These are phyloP conservation scores for Podaxis sp. DNA, from an alignment of 768 basidiomycete genomes.

Conservation along the genomic window DNA sequence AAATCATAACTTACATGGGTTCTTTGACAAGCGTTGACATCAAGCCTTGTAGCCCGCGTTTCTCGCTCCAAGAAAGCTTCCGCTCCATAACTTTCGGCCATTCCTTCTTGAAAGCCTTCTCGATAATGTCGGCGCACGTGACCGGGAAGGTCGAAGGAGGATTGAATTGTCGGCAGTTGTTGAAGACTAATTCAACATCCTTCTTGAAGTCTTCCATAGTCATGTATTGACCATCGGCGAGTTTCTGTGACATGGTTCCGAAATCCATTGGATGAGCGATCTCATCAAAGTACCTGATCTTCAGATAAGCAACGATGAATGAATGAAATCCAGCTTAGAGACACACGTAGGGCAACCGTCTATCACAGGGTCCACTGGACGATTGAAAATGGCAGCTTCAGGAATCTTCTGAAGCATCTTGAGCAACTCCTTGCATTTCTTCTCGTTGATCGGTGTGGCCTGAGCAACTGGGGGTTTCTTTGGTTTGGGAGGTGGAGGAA, in stretches of 20 bases:
- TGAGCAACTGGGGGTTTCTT: slow-evolving; percentile 32
- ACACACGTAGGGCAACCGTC: slow-evolving; percentile 92
- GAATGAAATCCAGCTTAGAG: not conserved
- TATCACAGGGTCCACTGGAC: slow-evolving; percentile 76
- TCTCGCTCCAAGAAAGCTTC: slow-evolving; percentile 75
- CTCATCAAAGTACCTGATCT: slow-evolving; percentile 80
- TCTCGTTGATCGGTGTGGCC: slow-evolving; percentile 64
- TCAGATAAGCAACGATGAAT: slow-evolving; percentile 7
- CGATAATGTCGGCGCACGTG: slow-evolving; percentile 66
- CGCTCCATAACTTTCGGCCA: slow-evolving; percentile 76
- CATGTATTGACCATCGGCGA: slow-evolving; percentile 62
- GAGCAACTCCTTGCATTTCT: slow-evolving; percentile 76
- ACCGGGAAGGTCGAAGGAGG: slow-evolving; percentile 73
- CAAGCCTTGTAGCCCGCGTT: slow-evolving; percentile 67
- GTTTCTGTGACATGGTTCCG: slow-evolving; percentile 68
- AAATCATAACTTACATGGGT: slow-evolving; percentile 44
- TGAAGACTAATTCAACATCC: slow-evolving; percentile 80
- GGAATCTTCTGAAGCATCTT: slow-evolving; percentile 54
- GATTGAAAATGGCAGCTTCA: slow-evolving; percentile 68
- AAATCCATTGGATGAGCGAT: slow-evolving; percentile 94
- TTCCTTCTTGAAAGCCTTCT: slow-evolving; percentile 76
- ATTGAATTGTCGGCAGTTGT: slow-evolving; percentile 92
- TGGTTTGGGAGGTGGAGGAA: slow-evolving; percentile 21
- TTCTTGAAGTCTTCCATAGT: slow-evolving; percentile 79
- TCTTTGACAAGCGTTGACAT: slow-evolving; percentile 70